Base-by-base conservation (phyloP, 805 yeast species). In the Metschnikowia dekortorum region DNA sequence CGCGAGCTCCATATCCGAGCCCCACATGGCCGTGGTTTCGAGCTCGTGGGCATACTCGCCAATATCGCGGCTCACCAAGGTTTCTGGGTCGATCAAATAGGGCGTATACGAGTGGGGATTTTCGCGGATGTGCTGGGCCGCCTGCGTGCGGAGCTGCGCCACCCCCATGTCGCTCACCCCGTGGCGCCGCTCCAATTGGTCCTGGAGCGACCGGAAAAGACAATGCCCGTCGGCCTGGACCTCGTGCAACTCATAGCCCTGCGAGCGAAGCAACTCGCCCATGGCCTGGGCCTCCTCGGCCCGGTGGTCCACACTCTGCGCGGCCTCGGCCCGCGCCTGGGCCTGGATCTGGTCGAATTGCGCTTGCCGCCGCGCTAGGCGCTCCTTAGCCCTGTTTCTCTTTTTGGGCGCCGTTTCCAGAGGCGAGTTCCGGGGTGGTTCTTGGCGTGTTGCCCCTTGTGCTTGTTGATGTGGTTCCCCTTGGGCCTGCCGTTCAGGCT, bases 191-290 rank as follows among this genome's bases (percentile, higher is more conserved):
- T 62, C 56, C 53, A 92, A 68, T 62, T 92, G 98, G 63, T 92
- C 96, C 22, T 84, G 74, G 16, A 92, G 77, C 0, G 96, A 85
- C 4, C 92, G 87, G 72, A 89, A 94, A 32, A 92, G 70, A 74
- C 99, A 94, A 65, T 92, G 92, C 0, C 98, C 99, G 66, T 92
- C 98, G 0, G 98, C 96, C 52, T 77, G 73, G 43, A 90, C 87
- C 56, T 90, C 96, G 53, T 75, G 68, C 55, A 84, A 83, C 18
- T 55, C 61, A n/a, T 89, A 69, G 4, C 75, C 69, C 32, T 76
- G 71, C 28, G 76, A 49, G 1, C 62, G 57, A 53, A 94, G 80
- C 29, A 85, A 61, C 35, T 72, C 72, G 16, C 73, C 74, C 63
- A 92, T 75, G 44, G 83, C 81, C 11, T 82, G 86, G 50, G 82